Evolutionary conservation across 2,329 filamentous ascomycete genomes (phyloP).

Genomic region (Fusarium sp.): DNA sequence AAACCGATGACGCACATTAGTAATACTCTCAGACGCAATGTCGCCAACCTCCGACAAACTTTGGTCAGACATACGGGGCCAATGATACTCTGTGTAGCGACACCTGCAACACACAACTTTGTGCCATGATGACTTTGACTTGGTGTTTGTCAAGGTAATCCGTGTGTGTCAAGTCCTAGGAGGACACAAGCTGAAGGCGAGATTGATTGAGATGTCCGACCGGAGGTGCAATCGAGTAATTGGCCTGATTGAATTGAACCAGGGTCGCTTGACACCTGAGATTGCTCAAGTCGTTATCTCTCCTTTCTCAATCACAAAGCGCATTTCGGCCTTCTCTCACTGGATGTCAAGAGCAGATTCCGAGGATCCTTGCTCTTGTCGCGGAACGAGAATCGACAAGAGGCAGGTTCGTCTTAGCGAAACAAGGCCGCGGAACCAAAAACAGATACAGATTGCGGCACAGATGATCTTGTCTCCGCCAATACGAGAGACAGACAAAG

Average conservation of each 20-base stretch:
- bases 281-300: not conserved
- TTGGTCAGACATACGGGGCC: not conserved
- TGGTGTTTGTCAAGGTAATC: not conserved
- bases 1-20: conserved; percentile 40
- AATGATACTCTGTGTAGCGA: not conserved
- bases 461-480: not conserved
- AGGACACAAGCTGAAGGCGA: not conserved
- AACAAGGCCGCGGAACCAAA: not conserved
- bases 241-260: not conserved
- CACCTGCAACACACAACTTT: not conserved
- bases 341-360: not conserved
- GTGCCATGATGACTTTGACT: not conserved
- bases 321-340: not conserved
- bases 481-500: not conserved
- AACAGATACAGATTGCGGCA: not conserved
- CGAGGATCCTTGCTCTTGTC: not conserved
- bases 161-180: not conserved
- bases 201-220: not conserved
- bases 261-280: not conserved
- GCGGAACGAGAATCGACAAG: not conserved
- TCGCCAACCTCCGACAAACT: conserved; percentile 14
- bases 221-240: not conserved
- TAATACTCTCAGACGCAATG: conserved; percentile 37
- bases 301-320: not conserved
- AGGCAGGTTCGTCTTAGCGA: not conserved